A percentile compares a stretch with the other conserved stretches of the same genome.
These are phyloP conservation scores for Solanum arcanum DNA, from an alignment of 257 asterid genomes.

Conservation along the genomic window DNA sequence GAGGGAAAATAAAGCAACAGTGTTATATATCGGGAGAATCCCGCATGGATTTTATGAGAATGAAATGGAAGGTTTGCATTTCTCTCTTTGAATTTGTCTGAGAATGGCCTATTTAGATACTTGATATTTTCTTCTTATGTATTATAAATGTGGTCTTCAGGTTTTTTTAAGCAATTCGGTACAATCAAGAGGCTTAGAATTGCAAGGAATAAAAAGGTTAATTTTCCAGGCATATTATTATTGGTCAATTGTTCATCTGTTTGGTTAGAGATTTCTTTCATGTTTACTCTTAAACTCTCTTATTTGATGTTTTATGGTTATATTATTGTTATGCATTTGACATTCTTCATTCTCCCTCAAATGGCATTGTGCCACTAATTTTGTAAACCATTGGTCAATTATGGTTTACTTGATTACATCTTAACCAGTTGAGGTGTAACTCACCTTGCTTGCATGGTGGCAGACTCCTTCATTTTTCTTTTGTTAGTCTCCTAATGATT, in stretches of 20 bases:
- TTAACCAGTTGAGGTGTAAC: not conserved
- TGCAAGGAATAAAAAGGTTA: conserved; percentile 84
- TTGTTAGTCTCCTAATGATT: not conserved
- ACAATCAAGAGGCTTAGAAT: conserved; percentile 68
- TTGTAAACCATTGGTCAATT: not conserved
- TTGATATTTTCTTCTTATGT: not conserved
- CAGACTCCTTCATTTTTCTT: not conserved
- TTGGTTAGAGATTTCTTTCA: not conserved
- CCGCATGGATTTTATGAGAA: conserved; percentile 96
- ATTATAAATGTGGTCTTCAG: conserved; percentile 28
- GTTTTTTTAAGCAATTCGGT: conserved; percentile 91
- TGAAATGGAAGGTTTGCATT: conserved; percentile 77
- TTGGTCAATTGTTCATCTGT: not conserved
- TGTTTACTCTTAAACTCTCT: not conserved
- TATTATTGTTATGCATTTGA: not conserved
- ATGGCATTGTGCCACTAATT: not conserved
- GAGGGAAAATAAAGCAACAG: conserved; percentile 47
- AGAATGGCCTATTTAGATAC: not conserved
- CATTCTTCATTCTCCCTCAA: not conserved
- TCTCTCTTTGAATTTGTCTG: not conserved
- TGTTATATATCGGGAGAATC: conserved; percentile 80
- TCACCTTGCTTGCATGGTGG: not conserved
- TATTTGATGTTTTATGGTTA: not conserved
- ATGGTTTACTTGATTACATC: not conserved
- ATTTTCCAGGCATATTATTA: not conserved